Evolutionary conservation across 2,329 filamentous ascomycete genomes (phyloP).

Genomic region (Achaetomium macrosporum): DNA sequence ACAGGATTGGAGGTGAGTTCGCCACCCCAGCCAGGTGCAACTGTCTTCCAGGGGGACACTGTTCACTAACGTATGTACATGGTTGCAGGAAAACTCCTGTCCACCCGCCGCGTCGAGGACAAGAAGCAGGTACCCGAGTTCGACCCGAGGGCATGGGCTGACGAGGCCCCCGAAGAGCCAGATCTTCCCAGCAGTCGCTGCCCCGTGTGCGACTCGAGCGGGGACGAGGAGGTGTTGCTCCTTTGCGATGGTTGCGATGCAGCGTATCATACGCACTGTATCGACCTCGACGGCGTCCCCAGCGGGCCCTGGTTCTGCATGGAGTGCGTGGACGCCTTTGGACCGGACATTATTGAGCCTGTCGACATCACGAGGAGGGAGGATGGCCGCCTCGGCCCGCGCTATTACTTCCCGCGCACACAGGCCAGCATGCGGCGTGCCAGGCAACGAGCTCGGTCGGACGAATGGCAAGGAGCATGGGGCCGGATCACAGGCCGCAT

Average conservation of each 20-base stretch:
- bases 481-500: slow-evolving; percentile 55
- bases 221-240: slow-evolving; percentile 78
- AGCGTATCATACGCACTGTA: slow-evolving; percentile 86
- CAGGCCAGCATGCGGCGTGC: slow-evolving; percentile 51
- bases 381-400: neutral
- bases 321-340: slow-evolving; percentile 59
- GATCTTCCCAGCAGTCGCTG: slow-evolving; percentile 63
- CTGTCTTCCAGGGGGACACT: slow-evolving; percentile 16
- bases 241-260: slow-evolving; percentile 89
- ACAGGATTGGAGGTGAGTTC: slow-evolving; percentile 68
- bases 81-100: slow-evolving; percentile 46
- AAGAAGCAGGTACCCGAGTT: slow-evolving; percentile 88
- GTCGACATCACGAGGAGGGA: neutral
- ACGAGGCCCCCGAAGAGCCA: slow-evolving; percentile 68
- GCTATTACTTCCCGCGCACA: slow-evolving; percentile 47
- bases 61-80: slow-evolving; percentile 7
- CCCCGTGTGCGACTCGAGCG: slow-evolving; percentile 73
- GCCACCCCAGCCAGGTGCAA: neutral
- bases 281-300: slow-evolving; percentile 73
- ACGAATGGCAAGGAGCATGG: slow-evolving; percentile 87
- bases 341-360: slow-evolving; percentile 31
- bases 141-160: slow-evolving; percentile 66
- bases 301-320: slow-evolving; percentile 85
- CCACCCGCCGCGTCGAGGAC: slow-evolving; percentile 64
- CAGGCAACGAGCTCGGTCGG: slow-evolving; percentile 60